Percentiles rank a stretch among this genome's conserved stretches.
phyloP scores from a whole-genome alignment of 371 early-diverging fungal genomes.

The Cokeromyces recurvatus region DNA sequence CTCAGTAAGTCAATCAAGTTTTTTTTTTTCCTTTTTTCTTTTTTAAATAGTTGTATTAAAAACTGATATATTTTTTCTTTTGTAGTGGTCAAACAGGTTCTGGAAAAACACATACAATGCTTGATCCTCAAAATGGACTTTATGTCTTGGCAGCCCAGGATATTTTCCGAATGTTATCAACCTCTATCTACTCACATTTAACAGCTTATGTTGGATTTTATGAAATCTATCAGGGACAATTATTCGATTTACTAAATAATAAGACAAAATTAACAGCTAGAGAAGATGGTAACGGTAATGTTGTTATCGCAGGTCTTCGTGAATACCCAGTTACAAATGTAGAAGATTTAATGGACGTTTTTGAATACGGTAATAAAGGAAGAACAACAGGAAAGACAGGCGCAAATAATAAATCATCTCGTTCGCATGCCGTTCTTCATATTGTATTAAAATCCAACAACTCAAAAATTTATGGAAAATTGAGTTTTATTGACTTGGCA shows the following conservation, averaged over 20 bases:
- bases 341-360: constrained; percentile 81
- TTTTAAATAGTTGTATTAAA: too few relatives aligned
- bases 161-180: constrained; percentile 74
- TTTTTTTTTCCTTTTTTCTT: too few relatives aligned
- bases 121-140: constrained; percentile 77
- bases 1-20: constrained; percentile 91
- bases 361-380: constrained; percentile 84
- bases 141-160: constrained; percentile 93
- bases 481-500: constrained; percentile 98
- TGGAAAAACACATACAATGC: constrained; percentile 99
- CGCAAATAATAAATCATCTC: constrained; percentile 94
- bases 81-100: constrained; percentile 89
- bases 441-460: constrained; percentile 65
- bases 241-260: constrained; percentile 91
- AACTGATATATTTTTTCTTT: too few relatives aligned
- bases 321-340: constrained; percentile 78
- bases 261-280: constrained; percentile 85
- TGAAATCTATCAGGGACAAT: constrained; percentile 95
- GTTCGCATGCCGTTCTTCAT: constrained; percentile 97
- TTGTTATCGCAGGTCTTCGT: constrained; percentile 81
- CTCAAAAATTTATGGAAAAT: constrained; percentile 67
- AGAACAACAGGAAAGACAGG: constrained; percentile 92
- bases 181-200: constrained; percentile 65
- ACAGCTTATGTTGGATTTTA: constrained; percentile 86
- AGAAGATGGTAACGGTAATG: constrained; percentile 91